Percentiles rank a stretch among this genome's conserved stretches.
Evolutionary conservation across 1,284 basidiomycete species (phyloP).

Genomic region (Ganoderma resinaceum): DNA sequence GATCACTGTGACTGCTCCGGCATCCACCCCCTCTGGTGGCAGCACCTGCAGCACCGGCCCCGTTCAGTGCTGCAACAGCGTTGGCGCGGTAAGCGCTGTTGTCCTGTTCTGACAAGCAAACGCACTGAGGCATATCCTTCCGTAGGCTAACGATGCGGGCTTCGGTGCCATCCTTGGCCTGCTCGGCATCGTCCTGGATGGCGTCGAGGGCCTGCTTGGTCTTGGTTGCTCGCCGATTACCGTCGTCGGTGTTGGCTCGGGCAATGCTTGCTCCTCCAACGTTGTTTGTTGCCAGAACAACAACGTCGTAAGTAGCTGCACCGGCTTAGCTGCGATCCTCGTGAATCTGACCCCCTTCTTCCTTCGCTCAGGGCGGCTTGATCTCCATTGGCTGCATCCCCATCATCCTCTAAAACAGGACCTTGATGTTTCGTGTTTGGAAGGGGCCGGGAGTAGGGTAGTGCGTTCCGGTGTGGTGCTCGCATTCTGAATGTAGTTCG

Average conservation of each 20-base stretch:
- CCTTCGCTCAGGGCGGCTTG: slow-evolving; percentile 24
- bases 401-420: slow-evolving; percentile 20
- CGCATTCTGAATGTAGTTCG: not conserved
- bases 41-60: slow-evolving; percentile 28
- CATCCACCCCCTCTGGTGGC: slow-evolving; percentile 18
- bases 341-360: not conserved
- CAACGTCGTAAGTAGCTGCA: slow-evolving; percentile 18
- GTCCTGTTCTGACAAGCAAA: no score
- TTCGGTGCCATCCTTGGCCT: slow-evolving; percentile 25
- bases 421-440: not conserved
- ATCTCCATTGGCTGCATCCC: slow-evolving; percentile 32
- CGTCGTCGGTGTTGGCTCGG: slow-evolving; percentile 28
- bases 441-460: not conserved
- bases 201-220: slow-evolving; percentile 30
- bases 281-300: slow-evolving; percentile 37
- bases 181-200: slow-evolving; percentile 31
- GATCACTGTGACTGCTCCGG: slow-evolving; percentile 26
- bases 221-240: slow-evolving; percentile 33
- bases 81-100: slow-evolving; percentile 15
- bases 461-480: not conserved
- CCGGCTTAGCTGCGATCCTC: not conserved
- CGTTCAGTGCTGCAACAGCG: slow-evolving; percentile 30
- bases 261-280: slow-evolving; percentile 25
- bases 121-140: not conserved
- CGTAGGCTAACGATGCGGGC: slow-evolving; percentile 22